Conservation (phyloP, 1,284 basidiomycete species). For the Macrocystidia cucumis region DNA sequence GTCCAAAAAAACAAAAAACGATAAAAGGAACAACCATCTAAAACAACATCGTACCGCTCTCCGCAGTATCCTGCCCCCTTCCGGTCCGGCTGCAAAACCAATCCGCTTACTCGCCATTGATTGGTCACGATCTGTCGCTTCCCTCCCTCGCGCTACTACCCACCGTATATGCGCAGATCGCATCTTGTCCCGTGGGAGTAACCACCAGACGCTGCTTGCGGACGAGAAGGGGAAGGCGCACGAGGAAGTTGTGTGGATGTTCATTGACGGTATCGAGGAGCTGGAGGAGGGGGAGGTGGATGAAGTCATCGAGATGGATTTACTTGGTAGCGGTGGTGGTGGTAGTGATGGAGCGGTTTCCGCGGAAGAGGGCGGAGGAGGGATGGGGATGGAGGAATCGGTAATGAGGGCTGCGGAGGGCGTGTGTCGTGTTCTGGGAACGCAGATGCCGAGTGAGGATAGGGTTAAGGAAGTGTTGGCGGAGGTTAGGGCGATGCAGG, state of each 20-base stretch:
- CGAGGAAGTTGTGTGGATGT: constrained; percentile 79
- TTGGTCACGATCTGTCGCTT: constrained; percentile 61
- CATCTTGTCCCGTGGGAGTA: constrained; percentile 66
- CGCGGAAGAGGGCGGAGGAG: no score
- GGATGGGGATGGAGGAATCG: constrained; percentile 48
- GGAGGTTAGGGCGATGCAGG: constrained; percentile 42
- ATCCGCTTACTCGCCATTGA: constrained; percentile 74
- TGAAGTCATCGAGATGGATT: constrained; percentile 63
- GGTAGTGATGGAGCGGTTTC: no score
- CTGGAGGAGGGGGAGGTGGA: constrained; percentile 63
- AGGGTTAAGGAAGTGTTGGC: constrained; percentile 54
- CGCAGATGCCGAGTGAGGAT: constrained; percentile 48
- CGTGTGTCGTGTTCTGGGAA: constrained; percentile 39
- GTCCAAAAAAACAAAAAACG: no score
- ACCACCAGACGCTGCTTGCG: constrained; percentile 77
- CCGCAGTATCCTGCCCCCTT: constrained; percentile 39
- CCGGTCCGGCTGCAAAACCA: constrained; percentile 36
- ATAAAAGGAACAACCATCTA: constrained; percentile 87
- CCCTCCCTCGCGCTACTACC: constrained; percentile 43
- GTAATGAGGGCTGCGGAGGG: constrained; percentile 56
- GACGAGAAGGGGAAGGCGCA: constrained; percentile 48
- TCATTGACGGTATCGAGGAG: constrained; percentile 61
- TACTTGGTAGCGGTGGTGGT: constrained; percentile 26
- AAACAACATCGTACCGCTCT: constrained; percentile 69
- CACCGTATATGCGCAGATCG: constrained; percentile 77